Conservation (phyloP, 2,329 filamentous ascomycete species). For the Endocalyx cinctus region DNA sequence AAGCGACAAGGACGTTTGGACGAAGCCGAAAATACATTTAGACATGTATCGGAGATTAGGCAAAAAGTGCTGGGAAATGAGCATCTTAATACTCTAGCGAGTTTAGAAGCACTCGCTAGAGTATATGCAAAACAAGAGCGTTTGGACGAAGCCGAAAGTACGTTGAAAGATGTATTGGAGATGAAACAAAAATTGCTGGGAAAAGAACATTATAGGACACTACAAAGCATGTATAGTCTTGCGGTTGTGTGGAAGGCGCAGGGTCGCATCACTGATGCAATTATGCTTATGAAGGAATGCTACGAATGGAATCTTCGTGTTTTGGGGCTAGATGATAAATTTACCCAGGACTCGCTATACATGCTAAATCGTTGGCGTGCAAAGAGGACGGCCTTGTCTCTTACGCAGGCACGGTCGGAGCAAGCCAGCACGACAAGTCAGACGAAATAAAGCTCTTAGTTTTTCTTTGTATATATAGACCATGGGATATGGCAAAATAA, state of each 20-base stretch:
- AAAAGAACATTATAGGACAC: neutral
- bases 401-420: no score
- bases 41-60: slow-evolving; percentile 8
- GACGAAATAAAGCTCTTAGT: no score
- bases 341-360: slow-evolving; percentile 1
- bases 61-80: slow-evolving; percentile 12
- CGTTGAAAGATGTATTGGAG: neutral
- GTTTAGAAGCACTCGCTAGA: slow-evolving; percentile 3
- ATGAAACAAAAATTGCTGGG: neutral
- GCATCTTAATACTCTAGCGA: slow-evolving; percentile 9
- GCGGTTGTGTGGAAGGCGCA: neutral
- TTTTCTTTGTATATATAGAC: no score
- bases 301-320: slow-evolving; percentile 10
- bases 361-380: neutral
- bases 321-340: slow-evolving; percentile 12
- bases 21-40: slow-evolving; percentile 8
- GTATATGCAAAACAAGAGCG: neutral
- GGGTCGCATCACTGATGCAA: slow-evolving; percentile 6
- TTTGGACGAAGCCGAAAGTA: neutral
- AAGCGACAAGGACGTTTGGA: neutral
- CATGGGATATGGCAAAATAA: no score
- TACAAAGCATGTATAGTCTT: neutral
- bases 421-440: no score
- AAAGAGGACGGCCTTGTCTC: no score
- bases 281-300: slow-evolving; percentile 5